Evolutionary conservation across 2,329 filamentous ascomycete species (phyloP).

Genomic region (Aspergillus clavatus): DNA sequence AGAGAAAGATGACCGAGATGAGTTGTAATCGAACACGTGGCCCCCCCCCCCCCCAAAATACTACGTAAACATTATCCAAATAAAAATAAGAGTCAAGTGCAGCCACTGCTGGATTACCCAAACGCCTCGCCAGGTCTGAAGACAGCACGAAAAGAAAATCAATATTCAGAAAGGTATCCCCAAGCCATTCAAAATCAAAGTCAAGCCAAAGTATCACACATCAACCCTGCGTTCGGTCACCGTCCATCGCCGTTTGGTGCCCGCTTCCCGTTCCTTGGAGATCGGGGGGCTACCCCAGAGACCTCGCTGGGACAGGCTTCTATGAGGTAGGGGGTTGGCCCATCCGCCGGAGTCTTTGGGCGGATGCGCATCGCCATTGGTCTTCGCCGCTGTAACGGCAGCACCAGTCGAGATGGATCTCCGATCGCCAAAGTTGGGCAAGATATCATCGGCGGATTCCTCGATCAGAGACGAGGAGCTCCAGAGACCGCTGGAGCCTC

Average conservation of each 20-base stretch:
- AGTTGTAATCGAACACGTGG: no score
- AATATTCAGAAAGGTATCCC: neutral
- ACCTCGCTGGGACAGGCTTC: slow-evolving; percentile 31
- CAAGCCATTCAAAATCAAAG: neutral
- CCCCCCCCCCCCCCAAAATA: no score
- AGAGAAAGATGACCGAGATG: neutral
- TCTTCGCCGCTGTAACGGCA: neutral
- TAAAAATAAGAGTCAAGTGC: neutral
- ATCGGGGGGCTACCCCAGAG: slow-evolving; percentile 35
- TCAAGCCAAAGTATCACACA: no score
- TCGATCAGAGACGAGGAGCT: slow-evolving; percentile 23
- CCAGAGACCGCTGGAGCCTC: slow-evolving; percentile 33
- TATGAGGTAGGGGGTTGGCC: slow-evolving; percentile 24
- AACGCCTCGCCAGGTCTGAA: neutral
- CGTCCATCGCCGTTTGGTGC: slow-evolving; percentile 35
- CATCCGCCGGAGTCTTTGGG: slow-evolving; percentile 6
- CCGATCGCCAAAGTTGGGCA: slow-evolving; percentile 35
- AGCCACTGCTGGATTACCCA: neutral
- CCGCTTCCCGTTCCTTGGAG: slow-evolving; percentile 25
- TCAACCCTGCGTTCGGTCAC: slow-evolving; percentile 30
- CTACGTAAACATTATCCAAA: no score
- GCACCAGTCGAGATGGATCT: slow-evolving; percentile 14
- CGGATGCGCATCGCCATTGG: neutral
- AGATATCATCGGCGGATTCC: slow-evolving; percentile 28
- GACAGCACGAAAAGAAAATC: neutral